A percentile compares a stretch with the other conserved stretches of the same genome.
phyloP scores from a whole-genome alignment of 345 rosid species.

The Draba incana region DNA sequence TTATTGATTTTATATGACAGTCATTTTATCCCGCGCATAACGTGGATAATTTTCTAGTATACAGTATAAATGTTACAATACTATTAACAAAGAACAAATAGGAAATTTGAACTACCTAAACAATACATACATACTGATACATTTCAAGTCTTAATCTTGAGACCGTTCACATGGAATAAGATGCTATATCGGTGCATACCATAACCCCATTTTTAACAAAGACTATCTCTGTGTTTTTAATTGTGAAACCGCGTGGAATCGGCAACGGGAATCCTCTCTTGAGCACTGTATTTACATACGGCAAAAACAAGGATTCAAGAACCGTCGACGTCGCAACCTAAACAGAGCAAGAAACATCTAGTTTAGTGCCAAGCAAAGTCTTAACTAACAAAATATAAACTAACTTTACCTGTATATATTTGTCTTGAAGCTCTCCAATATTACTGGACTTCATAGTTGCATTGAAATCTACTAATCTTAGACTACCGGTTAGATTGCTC shows the following conservation, averaged over 20 bases:
- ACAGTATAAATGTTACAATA: neutral
- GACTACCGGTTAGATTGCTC: slow-evolving; percentile 57
- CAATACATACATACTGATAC: neutral
- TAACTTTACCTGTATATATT: slow-evolving; percentile 52
- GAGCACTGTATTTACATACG: slow-evolving; percentile 58
- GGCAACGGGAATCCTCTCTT: slow-evolving; percentile 67
- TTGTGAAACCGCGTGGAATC: slow-evolving; percentile 47
- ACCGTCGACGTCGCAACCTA: slow-evolving; percentile 51
- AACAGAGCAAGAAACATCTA: slow-evolving; percentile 25
- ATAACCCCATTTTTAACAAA: slow-evolving; percentile 42
- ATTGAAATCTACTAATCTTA: slow-evolving; percentile 48
- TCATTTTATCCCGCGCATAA: too few species aligned
- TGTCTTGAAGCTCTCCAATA: slow-evolving; percentile 55
- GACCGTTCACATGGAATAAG: neutral
- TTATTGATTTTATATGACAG: too few species aligned
- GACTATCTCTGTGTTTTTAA: slow-evolving; percentile 52
- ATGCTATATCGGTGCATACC: slow-evolving; percentile 52
- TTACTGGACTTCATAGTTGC: slow-evolving; percentile 61
- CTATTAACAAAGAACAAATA: slow-evolving; percentile 6
- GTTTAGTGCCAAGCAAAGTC: slow-evolving; percentile 12
- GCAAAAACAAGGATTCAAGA: slow-evolving; percentile 54
- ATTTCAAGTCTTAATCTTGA: neutral
- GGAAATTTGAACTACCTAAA: neutral
- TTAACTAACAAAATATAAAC: neutral
- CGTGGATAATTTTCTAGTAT: too few species aligned